Conservation (phyloP, 176 grass and related monocot genomes). For the Tuctoria greenei region DNA sequence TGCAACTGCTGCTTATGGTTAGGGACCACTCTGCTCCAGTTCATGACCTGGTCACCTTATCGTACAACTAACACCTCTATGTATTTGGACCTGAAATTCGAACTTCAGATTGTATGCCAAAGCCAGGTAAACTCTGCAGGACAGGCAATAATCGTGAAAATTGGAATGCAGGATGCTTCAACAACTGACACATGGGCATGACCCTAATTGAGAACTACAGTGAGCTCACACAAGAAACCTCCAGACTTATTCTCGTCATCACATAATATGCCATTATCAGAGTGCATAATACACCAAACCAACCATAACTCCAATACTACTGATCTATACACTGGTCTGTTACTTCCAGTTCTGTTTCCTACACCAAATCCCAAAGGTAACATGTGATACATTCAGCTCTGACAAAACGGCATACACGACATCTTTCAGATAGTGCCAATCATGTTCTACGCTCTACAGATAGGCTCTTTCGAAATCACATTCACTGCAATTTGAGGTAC, state of each 20-base stretch:
- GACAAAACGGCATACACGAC: not conserved
- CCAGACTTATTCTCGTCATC: not conserved
- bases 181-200: not conserved
- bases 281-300: constrained; percentile 24
- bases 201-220: not conserved
- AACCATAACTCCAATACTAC: not conserved
- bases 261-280: not conserved
- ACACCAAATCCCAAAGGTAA: not conserved
- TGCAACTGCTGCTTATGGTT: not conserved
- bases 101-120: not conserved
- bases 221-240: not conserved
- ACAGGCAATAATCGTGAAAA: not conserved
- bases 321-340: not conserved
- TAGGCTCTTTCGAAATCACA: constrained; percentile 15
- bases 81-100: not conserved
- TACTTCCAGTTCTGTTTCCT: not conserved
- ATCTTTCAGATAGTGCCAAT: not conserved
- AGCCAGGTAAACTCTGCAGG: not conserved
- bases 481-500: constrained; percentile 52
- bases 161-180: not conserved
- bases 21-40: not conserved
- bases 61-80: not conserved
- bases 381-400: not conserved
- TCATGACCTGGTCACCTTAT: not conserved
- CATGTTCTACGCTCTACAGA: not conserved